Conservation (phyloP, 2,329 filamentous ascomycete species). For the Cercospora beticola region DNA sequence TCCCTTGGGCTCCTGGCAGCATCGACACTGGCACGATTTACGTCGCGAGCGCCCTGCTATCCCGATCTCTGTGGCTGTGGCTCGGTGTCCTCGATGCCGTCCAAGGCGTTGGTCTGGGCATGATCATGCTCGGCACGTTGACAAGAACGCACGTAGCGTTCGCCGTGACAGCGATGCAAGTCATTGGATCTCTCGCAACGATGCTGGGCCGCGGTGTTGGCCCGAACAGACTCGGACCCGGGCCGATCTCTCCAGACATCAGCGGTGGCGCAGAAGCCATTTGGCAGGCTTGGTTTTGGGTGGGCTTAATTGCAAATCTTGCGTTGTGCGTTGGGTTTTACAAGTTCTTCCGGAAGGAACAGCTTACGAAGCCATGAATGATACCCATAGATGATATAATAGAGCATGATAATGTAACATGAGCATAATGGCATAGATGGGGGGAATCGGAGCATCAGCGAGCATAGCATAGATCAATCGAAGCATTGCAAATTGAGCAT, state of each 20-base stretch:
- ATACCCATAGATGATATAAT: background rate
- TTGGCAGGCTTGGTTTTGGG: slow-evolving; percentile 29
- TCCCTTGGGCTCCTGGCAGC: slow-evolving; percentile 55
- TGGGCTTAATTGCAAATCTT: slow-evolving; percentile 25
- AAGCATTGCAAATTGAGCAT: background rate
- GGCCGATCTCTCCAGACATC: slow-evolving; percentile 62
- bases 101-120: slow-evolving; percentile 65
- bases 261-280: slow-evolving; percentile 44
- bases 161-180: slow-evolving; percentile 59
- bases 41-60: slow-evolving; percentile 54
- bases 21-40: slow-evolving; percentile 42
- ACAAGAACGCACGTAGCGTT: slow-evolving; percentile 64
- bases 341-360: slow-evolving; percentile 30
- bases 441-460: background rate
- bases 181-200: slow-evolving; percentile 60
- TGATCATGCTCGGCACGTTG: slow-evolving; percentile 62
- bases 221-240: slow-evolving; percentile 61
- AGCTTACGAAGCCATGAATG: slow-evolving; percentile 27
- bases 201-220: slow-evolving; percentile 60
- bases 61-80: slow-evolving; percentile 63
- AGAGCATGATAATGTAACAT: background rate
- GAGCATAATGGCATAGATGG: background rate
- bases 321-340: slow-evolving; percentile 28
- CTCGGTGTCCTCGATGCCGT: slow-evolving; percentile 63
- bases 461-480: background rate